Evolutionary conservation across 805 yeast genomes (phyloP), one percentile per base, ranked within the genome.

Genomic region (Metschnikowia reukaufii): DNA sequence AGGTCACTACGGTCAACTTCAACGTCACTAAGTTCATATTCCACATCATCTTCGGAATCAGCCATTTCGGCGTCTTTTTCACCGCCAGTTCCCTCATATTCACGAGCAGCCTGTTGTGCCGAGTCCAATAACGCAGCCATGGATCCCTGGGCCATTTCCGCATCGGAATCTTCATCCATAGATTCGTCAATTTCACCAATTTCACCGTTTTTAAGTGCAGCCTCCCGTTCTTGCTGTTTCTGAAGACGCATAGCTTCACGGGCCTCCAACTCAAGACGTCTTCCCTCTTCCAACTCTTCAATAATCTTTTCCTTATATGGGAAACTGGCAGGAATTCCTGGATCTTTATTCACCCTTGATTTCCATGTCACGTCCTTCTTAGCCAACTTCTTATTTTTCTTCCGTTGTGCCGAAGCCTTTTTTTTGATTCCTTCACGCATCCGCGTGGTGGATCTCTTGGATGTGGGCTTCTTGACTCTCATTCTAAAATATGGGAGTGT

Each of bases 291-390:
- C 51, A 87, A 81, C 57, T 86, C 88, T 51, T 70, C 72, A 47
- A 94, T 72, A 48, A 94, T 82, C 66, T 80, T 79, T 54, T 87
- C 95, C 67, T 92, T 94, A 73, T 90, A 94, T 29, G 99, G 99
- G 78, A 90, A 94, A 59, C 84, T 83, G 43, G 96, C 74, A 47
- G 99, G 99, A 58, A 94, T 92, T 55, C 98, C 98, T 9, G 92
- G 91, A 65, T 91, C 97, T 69, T 88, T 92, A 60, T 81, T 82
- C 47, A 71, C 69, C 61, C 83, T 82, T 15, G 96, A 87, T 65
- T 81, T 89, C 99, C 99, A 94, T 13, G 98, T 94, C 4, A 81
- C 82, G 66, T 92, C 97, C 63, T 81, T 90, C 77, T 94, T 94
- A 16, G 96, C 79, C 20, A 65, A 55, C 71, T 94, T 94, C 59